A percentile compares a stretch with the other conserved stretches of the same genome.
phyloP scores from a whole-genome alignment of 164 flowering plant species.

The Vitis cinerea region DNA sequence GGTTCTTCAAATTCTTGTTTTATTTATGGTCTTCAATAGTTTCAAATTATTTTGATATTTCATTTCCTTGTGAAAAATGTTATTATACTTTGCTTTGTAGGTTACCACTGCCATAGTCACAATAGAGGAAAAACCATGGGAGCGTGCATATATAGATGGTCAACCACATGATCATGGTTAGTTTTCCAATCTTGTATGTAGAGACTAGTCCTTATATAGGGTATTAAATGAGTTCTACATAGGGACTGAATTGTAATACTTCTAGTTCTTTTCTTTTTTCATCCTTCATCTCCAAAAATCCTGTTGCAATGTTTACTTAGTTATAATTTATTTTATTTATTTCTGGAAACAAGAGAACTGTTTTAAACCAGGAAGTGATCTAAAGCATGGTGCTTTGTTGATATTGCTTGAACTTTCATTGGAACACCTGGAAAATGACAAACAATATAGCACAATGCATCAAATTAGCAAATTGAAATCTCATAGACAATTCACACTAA shows the following conservation, averaged over 20 bases:
- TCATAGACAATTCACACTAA: no score
- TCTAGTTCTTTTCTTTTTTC: not conserved
- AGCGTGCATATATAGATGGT: conserved; percentile 62
- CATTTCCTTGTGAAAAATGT: not conserved
- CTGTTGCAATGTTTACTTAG: no score
- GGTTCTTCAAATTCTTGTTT: not conserved
- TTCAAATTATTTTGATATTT: not conserved
- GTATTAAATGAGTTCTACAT: not conserved
- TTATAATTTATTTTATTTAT: no score
- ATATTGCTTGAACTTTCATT: no score
- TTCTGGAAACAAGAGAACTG: no score
- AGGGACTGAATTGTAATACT: not conserved
- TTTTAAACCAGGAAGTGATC: no score
- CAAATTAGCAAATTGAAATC: no score
- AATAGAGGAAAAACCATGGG: conserved; percentile 96
- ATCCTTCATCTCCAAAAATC: not conserved
- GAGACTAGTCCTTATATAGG: not conserved
- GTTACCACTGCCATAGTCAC: conserved; percentile 72
- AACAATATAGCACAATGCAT: no score
- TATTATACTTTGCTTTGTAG: conserved; percentile 30
- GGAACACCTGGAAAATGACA: no score
- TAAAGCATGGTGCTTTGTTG: no score
- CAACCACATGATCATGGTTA: conserved; percentile 88
- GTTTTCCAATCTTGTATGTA: conserved; percentile 18
- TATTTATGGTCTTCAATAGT: not conserved